These are phyloP conservation scores for Gloeostereum incarnatum DNA, from an alignment of 768 basidiomycete species.

Conservation along the genomic window DNA sequence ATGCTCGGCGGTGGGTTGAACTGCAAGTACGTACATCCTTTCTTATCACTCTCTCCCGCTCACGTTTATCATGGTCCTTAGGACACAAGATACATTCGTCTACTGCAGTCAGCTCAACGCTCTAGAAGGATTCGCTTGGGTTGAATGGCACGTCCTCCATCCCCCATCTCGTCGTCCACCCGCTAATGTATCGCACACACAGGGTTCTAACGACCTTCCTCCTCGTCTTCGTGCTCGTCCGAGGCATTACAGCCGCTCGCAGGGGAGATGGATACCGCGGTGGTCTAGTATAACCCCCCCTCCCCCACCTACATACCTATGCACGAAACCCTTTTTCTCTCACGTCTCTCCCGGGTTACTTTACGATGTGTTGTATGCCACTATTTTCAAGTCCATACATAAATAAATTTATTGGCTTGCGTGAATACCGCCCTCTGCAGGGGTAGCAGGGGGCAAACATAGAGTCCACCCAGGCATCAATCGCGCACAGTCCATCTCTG, in stretches of 20 bases:
- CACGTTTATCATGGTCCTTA: background rate
- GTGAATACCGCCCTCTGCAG: too few relatives aligned
- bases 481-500: slow-evolving; percentile 42
- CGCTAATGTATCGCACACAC: background rate
- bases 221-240: background rate
- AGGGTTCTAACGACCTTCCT: background rate
- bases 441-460: too few relatives aligned
- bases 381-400: too few relatives aligned
- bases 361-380: too few relatives aligned
- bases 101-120: slow-evolving; percentile 53
- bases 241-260: background rate
- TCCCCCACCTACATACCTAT: too few relatives aligned
- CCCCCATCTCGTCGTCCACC: background rate
- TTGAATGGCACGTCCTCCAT: slow-evolving; percentile 29
- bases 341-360: too few relatives aligned
- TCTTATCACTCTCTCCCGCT: background rate
- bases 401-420: too few relatives aligned
- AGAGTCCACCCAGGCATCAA: slow-evolving; percentile 52
- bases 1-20: slow-evolving; percentile 61
- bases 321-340: too few relatives aligned
- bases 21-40: slow-evolving; percentile 39
- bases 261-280: slow-evolving; percentile 1
- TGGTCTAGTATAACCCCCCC: slow-evolving; percentile 3
- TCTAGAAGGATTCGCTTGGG: slow-evolving; percentile 47
- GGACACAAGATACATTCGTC: slow-evolving; percentile 16